Percentiles rank a stretch among this genome's conserved stretches.
Conservation (phyloP, 768 basidiomycete genomes). For the Hericium coralloides region DNA sequence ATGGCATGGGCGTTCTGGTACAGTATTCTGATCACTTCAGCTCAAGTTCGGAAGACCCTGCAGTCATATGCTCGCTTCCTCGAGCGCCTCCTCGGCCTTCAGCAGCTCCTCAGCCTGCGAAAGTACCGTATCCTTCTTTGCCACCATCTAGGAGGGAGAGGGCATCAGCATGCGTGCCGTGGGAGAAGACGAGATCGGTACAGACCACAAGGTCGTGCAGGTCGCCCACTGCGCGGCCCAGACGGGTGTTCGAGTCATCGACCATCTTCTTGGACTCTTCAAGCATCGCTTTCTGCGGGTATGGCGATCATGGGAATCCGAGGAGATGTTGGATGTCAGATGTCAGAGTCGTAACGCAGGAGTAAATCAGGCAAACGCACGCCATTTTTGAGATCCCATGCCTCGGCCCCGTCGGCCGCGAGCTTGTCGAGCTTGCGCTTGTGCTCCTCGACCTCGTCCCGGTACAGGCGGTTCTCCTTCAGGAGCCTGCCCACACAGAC, state of each 20-base stretch:
- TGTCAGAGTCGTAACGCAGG: too few relatives aligned
- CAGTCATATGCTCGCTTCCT: constrained; percentile 32
- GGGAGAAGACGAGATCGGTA: constrained; percentile 16
- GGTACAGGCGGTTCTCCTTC: constrained; percentile 63
- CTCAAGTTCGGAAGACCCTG: neutral
- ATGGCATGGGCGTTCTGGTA: neutral
- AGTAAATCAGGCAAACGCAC: constrained; percentile 31
- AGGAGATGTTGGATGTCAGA: too few relatives aligned
- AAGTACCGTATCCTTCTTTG: constrained; percentile 33
- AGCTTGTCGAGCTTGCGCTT: constrained; percentile 52
- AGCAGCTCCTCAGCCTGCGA: constrained; percentile 25
- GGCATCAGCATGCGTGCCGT: neutral
- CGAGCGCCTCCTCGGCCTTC: constrained; percentile 48
- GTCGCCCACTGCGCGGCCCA: constrained; percentile 53
- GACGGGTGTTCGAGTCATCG: constrained; percentile 47
- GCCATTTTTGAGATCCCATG: constrained; percentile 70
- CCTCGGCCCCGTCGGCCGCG: constrained; percentile 46
- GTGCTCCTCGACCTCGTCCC: constrained; percentile 53
- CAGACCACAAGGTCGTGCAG: constrained; percentile 61
- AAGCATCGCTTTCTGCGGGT: constrained; percentile 18
- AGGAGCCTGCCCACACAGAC: constrained; percentile 16
- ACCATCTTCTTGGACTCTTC: constrained; percentile 81
- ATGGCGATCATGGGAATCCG: too few relatives aligned
- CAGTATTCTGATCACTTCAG: too few relatives aligned
- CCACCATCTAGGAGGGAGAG: constrained; percentile 26